Base-by-base conservation (phyloP, 441 rosid species). In the Pelargonium australe region DNA sequence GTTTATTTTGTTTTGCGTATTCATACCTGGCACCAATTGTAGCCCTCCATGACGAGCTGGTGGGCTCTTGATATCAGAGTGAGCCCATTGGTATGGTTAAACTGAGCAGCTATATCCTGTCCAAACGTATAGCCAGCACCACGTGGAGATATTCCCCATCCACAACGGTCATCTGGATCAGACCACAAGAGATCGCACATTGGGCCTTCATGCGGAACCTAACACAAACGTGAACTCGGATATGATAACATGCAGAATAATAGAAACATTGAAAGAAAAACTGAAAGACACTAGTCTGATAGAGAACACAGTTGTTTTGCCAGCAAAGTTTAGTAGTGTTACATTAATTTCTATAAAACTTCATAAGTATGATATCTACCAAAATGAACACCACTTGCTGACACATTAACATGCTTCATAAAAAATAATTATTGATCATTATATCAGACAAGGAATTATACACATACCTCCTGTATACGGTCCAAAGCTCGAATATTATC, bases 401-500 rank as follows among this genome's bases (percentile, higher is more conserved):
- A 20, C 23, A 20, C 23, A 28, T 28, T 28, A 28, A 3, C 34
- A 28, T 28, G 34, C 3, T 28, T 28, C 34, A 28, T 20, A 20
- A 20, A 20, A 20, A 20, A 20, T 28, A 3, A 28, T 28, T 28
- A 28, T 28, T 28, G 34, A 28, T 2, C 34, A 20, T 20, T 20
- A 20, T 20, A 28, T 28, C 3, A 28, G 34, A 3, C 4, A 3
- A 28, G 34, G 34, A 28, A 28, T 49, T 2, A 11, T 47, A 63
- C n/a, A n/a, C 66, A 65, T 84, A 94, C 97, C 94, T 94, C 99
- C 49, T 94, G 99, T 82, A 88, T 94, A 6, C 99, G 89, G 80
- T 94, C 99, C 80, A 94, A 83, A 71, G 89, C 87, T 76, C 97
- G 88, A 74, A 94, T 90, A 78, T 94, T 94, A 80, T 94, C 99